Conservation (phyloP, 129 eudicot genomes). For the Centella asiatica region DNA sequence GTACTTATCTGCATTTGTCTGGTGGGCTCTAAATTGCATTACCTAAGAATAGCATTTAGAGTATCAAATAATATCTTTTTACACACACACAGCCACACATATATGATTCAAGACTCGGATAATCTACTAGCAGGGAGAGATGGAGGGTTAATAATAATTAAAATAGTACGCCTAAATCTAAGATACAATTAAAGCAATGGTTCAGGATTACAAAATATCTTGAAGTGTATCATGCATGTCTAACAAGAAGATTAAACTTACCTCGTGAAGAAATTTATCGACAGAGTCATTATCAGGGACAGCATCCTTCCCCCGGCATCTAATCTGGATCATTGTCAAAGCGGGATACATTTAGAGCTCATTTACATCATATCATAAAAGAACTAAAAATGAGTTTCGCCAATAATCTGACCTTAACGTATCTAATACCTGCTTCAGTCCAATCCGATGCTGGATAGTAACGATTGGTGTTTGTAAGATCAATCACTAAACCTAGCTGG, state of each 20-base stretch:
- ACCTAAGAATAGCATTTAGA: slow-evolving; percentile 30
- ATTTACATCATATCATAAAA: background rate
- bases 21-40: slow-evolving; percentile 28
- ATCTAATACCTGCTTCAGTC: slow-evolving; percentile 42
- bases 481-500: slow-evolving; percentile 68
- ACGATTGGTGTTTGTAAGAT: slow-evolving; percentile 58
- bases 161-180: background rate
- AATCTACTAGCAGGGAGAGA: too few relatives aligned
- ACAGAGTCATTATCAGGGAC: slow-evolving; percentile 56
- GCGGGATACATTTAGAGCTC: background rate
- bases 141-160: too few relatives aligned
- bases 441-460: slow-evolving; percentile 52
- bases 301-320: slow-evolving; percentile 59
- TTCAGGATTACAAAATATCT: background rate
- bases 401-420: slow-evolving; percentile 37
- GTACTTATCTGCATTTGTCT: slow-evolving; percentile 33
- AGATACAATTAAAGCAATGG: background rate
- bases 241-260: slow-evolving; percentile 18
- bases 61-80: background rate
- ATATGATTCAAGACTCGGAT: background rate
- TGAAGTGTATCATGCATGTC: too few relatives aligned
- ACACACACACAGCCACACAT: background rate
- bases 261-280: slow-evolving; percentile 48
- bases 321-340: slow-evolving; percentile 31
- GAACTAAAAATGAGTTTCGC: background rate